Percentiles rank a stretch among this genome's conserved stretches.
phyloP scores from a whole-genome alignment of 805 yeast genomes.

The Blastobotrys attinorum region DNA sequence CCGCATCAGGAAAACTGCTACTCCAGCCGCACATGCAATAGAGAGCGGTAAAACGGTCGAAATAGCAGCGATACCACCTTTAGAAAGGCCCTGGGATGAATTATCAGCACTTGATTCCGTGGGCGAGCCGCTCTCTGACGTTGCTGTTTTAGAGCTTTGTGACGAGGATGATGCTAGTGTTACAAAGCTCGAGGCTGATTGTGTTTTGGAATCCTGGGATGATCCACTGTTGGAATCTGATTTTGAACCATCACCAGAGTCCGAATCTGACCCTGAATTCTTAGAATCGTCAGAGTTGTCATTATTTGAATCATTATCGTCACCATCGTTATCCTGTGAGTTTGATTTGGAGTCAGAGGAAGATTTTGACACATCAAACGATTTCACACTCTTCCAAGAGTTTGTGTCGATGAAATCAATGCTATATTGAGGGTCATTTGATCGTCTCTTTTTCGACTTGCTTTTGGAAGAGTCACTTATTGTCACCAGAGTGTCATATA shows the following conservation, averaged over 20 bases:
- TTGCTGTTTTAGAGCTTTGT: slow-evolving; percentile 4
- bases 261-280: neutral
- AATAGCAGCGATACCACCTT: slow-evolving; percentile 37
- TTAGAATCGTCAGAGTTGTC: neutral
- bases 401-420: neutral
- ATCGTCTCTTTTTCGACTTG: neutral
- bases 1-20: slow-evolving; percentile 23
- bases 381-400: neutral
- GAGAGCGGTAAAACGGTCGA: slow-evolving; percentile 39
- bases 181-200: neutral
- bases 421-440: neutral
- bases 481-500: neutral
- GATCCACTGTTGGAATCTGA: neutral
- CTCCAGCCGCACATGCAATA: slow-evolving; percentile 30
- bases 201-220: neutral
- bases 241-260: too few relatives aligned
- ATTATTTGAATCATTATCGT: neutral
- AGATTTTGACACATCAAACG: neutral
- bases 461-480: neutral
- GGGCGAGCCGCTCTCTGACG: slow-evolving; percentile 10
- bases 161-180: neutral
- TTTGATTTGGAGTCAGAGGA: neutral
- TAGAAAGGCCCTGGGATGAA: slow-evolving; percentile 20
- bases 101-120: slow-evolving; percentile 18
- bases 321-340: too few relatives aligned